Evolutionary conservation across 2,329 filamentous ascomycete species (phyloP).

Genomic region (Dothideomycetidae sp.): DNA sequence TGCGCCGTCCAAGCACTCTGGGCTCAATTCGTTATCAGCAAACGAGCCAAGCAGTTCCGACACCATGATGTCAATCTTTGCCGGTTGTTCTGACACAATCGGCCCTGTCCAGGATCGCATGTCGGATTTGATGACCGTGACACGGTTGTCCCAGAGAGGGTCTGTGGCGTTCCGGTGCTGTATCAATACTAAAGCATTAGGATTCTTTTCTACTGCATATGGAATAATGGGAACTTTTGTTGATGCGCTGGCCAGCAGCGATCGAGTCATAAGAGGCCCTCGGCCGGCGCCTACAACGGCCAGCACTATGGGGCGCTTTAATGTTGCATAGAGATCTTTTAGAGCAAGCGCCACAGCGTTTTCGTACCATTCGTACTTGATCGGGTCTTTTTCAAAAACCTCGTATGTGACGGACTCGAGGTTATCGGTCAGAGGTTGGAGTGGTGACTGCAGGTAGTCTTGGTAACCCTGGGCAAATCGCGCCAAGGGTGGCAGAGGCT

Average conservation of each 20-base stretch:
- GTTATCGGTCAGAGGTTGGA: constrained; percentile 92
- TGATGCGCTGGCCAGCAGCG: constrained; percentile 61
- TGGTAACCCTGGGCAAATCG: constrained; percentile 62
- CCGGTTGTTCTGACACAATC: constrained; percentile 37
- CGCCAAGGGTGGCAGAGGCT: constrained; percentile 47
- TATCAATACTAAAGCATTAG: constrained; percentile 88
- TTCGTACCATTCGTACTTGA: constrained; percentile 97
- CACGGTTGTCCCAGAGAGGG: constrained; percentile 55
- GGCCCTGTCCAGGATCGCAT: constrained; percentile 96
- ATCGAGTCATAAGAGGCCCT: constrained; percentile 79
- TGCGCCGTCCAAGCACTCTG: constrained; percentile 91
- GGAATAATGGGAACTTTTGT: constrained; percentile 68
- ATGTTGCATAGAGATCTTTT: constrained; percentile 65
- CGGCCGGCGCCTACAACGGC: constrained; percentile 89
- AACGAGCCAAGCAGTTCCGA: constrained; percentile 93
- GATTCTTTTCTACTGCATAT: constrained; percentile 96
- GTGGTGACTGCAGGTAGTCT: constrained; percentile 86
- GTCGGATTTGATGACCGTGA: constrained; percentile 85
- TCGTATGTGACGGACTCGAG: constrained; percentile 96
- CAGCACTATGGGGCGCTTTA: constrained; percentile 62
- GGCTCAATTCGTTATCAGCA: constrained; percentile 90
- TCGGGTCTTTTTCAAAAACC: constrained; percentile 93
- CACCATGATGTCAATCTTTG: constrained; percentile 78
- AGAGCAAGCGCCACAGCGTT: constrained; percentile 68
- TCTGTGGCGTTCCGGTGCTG: constrained; percentile 67